These are phyloP conservation scores for Triticum timopheevii DNA, from an alignment of 176 grass and related monocot genomes.

Conservation along the genomic window DNA sequence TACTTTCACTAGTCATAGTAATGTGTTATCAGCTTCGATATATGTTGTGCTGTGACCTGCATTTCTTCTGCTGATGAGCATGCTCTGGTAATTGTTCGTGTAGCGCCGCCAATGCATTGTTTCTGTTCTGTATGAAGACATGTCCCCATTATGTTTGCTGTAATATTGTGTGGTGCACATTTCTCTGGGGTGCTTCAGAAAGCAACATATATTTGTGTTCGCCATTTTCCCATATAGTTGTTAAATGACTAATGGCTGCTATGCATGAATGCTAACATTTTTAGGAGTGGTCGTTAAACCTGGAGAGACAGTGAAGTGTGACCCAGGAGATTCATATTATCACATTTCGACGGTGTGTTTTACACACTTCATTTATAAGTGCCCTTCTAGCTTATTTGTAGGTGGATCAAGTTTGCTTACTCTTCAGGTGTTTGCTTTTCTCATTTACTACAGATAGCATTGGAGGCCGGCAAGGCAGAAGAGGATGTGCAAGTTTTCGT, in stretches of 20 bases:
- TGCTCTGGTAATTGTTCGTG: background rate
- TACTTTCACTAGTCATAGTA: background rate
- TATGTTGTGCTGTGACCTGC: background rate
- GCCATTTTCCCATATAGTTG: background rate
- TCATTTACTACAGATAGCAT: constrained; percentile 23
- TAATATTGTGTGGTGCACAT: background rate
- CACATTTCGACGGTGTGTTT: constrained; percentile 31
- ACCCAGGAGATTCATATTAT: constrained; percentile 27
- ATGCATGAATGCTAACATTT: constrained; percentile 11
- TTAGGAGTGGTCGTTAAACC: constrained; percentile 30
- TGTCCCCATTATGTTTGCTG: background rate
- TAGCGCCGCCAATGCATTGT: background rate
- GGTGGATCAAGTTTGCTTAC: background rate
- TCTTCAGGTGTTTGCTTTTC: constrained; percentile 1
- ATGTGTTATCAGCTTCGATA: background rate
- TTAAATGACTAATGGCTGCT: background rate
- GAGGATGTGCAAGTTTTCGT: constrained; percentile 58
- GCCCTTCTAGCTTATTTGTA: background rate
- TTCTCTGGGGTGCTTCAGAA: background rate
- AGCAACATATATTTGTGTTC: background rate
- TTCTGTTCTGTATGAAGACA: background rate
- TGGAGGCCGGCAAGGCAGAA: constrained; percentile 40
- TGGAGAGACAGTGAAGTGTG: constrained; percentile 33
- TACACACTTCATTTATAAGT: background rate
- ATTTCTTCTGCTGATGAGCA: background rate